Evolutionary conservation across 2,329 filamentous ascomycete species (phyloP), one percentile per base, ranked within the genome.

Genomic region (Fusarium cyanostomum): DNA sequence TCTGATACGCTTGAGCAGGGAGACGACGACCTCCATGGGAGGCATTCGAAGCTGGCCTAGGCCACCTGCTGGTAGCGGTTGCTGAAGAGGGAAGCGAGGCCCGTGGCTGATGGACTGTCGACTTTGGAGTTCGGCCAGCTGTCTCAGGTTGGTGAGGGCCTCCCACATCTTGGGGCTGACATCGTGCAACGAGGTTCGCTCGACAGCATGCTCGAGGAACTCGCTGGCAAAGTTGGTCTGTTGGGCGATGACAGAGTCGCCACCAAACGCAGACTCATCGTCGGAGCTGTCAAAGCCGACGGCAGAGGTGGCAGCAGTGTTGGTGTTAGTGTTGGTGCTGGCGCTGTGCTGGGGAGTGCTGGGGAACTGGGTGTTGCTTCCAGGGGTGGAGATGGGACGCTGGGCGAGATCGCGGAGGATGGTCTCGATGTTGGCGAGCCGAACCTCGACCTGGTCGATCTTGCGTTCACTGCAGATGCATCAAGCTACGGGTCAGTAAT

Each of bases 11-110:
- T 83, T 81, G 42, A 86, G 71, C 33, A 83, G 70, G 8, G 73
- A 72, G 2, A 84, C 78, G 3, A 86, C 84, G 2, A 82, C 71
- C 7, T 79, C 74, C 73, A 83, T 79, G 1, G 84, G 83, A 8
- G 84, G 84, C 76, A 86, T 80, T 4, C 81, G 79, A n/a, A 86
- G 72, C 50, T 84, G 82, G n/a, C 77, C 74, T 18, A 86, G 71
- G 2, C 79, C 79, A 3, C 80, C 81, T 3, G 74, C 75, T 0
- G 82, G 80, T 7, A 84, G 61, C 0, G 78, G 74, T 50, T 79
- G 79, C 44, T 82, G 81, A 9, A 81, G 73, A 31, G 74, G 76
- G 48, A 84, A 83, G 9, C 79, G 76, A 21, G 80, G 75, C 8
- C 82, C 78, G 43, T 79, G 75, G 18, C 74, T 75, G 30, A 76